These are phyloP conservation scores for Eremochloa ophiuroides DNA, from an alignment of 176 grass and related monocot species.

Conservation along the genomic window DNA sequence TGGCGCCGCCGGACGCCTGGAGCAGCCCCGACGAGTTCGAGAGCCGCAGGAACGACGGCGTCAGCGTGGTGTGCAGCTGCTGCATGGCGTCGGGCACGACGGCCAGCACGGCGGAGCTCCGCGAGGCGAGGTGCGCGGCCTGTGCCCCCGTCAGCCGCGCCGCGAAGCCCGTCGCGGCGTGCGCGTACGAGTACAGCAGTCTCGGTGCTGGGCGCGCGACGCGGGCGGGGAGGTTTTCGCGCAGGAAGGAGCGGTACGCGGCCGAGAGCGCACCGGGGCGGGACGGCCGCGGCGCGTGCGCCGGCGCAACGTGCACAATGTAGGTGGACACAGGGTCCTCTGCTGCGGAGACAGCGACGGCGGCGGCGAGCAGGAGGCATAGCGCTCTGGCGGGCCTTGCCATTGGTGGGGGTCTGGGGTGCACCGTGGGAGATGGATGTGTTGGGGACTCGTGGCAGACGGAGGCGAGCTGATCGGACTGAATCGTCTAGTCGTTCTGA, in stretches of 20 bases:
- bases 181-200: slow-evolving; percentile 26
- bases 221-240: neutral
- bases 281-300: neutral
- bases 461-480: too few species aligned
- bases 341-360: neutral
- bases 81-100: neutral
- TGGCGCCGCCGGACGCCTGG: neutral
- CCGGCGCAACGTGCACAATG: neutral
- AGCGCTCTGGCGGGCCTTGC: neutral
- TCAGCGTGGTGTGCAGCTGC: slow-evolving; percentile 29
- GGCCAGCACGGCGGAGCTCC: neutral
- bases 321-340: neutral
- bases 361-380: neutral
- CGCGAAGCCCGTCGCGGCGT: slow-evolving; percentile 20
- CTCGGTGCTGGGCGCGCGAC: neutral
- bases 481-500: too few species aligned
- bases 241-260: neutral
- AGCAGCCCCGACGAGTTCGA: neutral
- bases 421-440: too few species aligned
- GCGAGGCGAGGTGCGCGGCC: too few species aligned
- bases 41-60: slow-evolving; percentile 23
- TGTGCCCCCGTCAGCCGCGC: neutral
- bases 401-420: too few species aligned
- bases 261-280: neutral
- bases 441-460: too few species aligned